phyloP scores from a whole-genome alignment of 352 stramenopile genomes.

The Thalassiosira mediterranea region DNA sequence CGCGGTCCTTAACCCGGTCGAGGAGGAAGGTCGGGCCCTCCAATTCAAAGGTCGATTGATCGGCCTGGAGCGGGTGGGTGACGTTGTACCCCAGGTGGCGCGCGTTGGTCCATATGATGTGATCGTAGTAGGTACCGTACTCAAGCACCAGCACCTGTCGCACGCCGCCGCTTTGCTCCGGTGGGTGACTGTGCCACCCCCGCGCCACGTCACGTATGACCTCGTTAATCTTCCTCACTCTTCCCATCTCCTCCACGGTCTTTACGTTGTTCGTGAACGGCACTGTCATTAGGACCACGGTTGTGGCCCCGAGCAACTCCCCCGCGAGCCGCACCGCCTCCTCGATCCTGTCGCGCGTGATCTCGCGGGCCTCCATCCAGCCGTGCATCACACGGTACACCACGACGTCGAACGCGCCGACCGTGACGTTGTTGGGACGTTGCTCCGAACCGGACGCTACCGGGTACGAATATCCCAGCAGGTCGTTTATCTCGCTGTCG shows the following conservation, averaged over 20 bases:
- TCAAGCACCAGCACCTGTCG: slow-evolving; percentile 55
- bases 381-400: slow-evolving; percentile 47
- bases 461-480: background rate
- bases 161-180: slow-evolving; percentile 15
- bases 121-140: slow-evolving; percentile 45
- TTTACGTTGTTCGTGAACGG: slow-evolving; percentile 42
- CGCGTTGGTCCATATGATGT: slow-evolving; percentile 59
- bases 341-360: slow-evolving; percentile 31
- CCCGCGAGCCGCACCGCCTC: slow-evolving; percentile 39
- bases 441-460: background rate
- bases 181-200: slow-evolving; percentile 1
- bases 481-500: background rate
- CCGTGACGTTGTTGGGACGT: background rate
- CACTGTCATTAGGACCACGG: slow-evolving; percentile 47
- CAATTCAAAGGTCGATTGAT: slow-evolving; percentile 18
- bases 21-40: slow-evolving; percentile 34
- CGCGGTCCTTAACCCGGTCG: slow-evolving; percentile 24
- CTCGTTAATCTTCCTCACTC: slow-evolving; percentile 12
- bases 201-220: slow-evolving; percentile 14
- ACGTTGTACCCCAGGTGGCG: slow-evolving; percentile 49
- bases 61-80: slow-evolving; percentile 16
- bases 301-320: slow-evolving; percentile 46
- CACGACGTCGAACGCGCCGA: slow-evolving; percentile 49
- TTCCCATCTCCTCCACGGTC: slow-evolving; percentile 21
- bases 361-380: slow-evolving; percentile 43